Base-by-base conservation (phyloP, 441 rosid species). In the Erodium moschatum region DNA sequence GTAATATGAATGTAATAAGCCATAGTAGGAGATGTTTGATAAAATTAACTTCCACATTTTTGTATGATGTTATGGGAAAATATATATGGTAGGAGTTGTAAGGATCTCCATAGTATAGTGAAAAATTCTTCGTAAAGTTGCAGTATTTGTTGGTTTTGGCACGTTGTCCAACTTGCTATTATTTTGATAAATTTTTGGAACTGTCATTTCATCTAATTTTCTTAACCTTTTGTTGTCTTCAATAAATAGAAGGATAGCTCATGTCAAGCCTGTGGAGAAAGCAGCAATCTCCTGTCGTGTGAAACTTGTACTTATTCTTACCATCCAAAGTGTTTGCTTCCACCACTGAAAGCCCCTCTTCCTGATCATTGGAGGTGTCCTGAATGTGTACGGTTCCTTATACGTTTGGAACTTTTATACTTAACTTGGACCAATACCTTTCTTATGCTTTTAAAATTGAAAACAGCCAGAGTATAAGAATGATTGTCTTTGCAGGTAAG, bases 361-460 rank as follows among this genome's bases (percentile, higher is more conserved):
- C 86, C 91, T 63, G 81, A 77, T 74, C 85, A 81, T 72, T 95
- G 99, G 99, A 92, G 90, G 76, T 95, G 99, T 78, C 99, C 98
- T 72, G 99, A 95, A 92, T 95, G 99, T 73, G 99, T 95, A 86
- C 72, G 97, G 42, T 77, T 78, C 75, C 40, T 40, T 31, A 58
- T 42, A 13, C 15, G 16, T 42, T 46, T 38, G 62, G 46, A 46
- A 66, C 46, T 24, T 7, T 38, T 27, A 40, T 69, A 27, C 63
- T 69, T 50, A 21, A 65, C 38, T 67, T 71, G 70, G 66, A 50
- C 48, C 16, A 71, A 16, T 54, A 20, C 16, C 24, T 67, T 3
- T 44, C 31, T 60, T 1, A 11, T 67, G 20, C 29, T 61, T 71
- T 66, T 5, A 46, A 46, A 58, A 58, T 15, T 69, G 68, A 38